Conservation (phyloP, 75 land plant species). For the Azolla pinnata region DNA sequence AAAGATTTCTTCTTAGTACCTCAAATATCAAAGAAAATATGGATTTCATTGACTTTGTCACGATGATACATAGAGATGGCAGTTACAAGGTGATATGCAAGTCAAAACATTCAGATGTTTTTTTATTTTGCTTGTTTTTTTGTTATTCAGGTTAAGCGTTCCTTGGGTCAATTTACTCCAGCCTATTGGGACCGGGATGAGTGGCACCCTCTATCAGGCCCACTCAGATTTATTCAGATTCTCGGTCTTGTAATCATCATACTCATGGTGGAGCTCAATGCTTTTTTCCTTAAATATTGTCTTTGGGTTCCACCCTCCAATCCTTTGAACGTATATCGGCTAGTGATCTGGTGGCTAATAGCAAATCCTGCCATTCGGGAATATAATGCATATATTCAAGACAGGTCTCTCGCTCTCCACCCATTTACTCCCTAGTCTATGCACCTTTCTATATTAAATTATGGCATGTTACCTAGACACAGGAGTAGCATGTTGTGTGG, state of each 20-base stretch:
- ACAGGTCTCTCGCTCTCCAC: slow-evolving; percentile 45
- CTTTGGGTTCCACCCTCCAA: slow-evolving; percentile 96
- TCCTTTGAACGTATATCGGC: slow-evolving; percentile 62
- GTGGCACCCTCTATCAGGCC: slow-evolving; percentile 87
- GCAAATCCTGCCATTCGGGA: slow-evolving; percentile 98
- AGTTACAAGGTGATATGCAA: too few relatives aligned
- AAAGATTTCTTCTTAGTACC: too few relatives aligned
- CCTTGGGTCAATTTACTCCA: slow-evolving; percentile 94
- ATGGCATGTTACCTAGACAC: too few relatives aligned
- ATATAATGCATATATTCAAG: slow-evolving; percentile 83
- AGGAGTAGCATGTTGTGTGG: too few relatives aligned
- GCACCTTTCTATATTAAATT: too few relatives aligned
- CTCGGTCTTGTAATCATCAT: slow-evolving; percentile 57
- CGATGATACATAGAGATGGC: too few relatives aligned
- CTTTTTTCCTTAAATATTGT: slow-evolving; percentile 89
- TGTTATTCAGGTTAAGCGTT: slow-evolving; percentile 59
- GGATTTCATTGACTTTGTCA: too few relatives aligned
- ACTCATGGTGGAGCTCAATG: slow-evolving; percentile 88
- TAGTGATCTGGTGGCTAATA: slow-evolving; percentile 98
- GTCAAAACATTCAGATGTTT: too few relatives aligned
- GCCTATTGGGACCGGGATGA: slow-evolving; percentile 97
- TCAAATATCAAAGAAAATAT: neutral
- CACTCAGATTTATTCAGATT: slow-evolving; percentile 82
- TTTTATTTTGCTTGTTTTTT: too few relatives aligned
- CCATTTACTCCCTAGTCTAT: too few relatives aligned